Conservation (phyloP, 805 yeast genomes). For the Babjeviella inositovora region DNA sequence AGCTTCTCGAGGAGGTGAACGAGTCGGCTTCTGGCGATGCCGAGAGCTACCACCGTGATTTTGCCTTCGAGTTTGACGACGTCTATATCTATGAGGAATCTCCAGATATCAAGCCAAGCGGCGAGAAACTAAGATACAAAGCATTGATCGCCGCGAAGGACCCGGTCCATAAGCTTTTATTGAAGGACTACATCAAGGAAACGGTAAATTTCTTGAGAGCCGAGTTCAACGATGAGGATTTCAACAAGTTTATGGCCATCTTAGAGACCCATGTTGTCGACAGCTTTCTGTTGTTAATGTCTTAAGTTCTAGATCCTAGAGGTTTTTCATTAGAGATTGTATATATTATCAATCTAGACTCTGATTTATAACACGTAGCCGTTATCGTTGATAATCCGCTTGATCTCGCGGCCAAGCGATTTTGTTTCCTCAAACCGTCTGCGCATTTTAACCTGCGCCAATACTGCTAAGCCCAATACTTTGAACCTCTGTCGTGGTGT, state of each 20-base stretch:
- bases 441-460: too few species aligned
- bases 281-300: too few species aligned
- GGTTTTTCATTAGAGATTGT: too few species aligned
- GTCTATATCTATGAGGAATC: constrained; percentile 8
- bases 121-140: constrained; percentile 26
- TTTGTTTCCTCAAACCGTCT: too few species aligned
- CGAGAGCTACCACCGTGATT: constrained; percentile 27
- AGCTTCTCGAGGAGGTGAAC: constrained; percentile 58
- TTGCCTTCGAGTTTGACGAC: constrained; percentile 16
- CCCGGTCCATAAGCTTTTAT: constrained; percentile 35
- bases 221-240: constrained; percentile 11
- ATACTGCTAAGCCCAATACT: too few species aligned
- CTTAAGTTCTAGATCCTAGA: too few species aligned
- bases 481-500: too few species aligned
- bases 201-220: constrained; percentile 11
- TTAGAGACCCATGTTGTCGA: constrained; percentile 12
- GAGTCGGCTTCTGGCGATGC: constrained; percentile 46
- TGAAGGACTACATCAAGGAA: constrained; percentile 23
- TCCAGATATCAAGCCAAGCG: constrained; percentile 10
- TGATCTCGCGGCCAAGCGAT: too few species aligned
- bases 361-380: too few species aligned
- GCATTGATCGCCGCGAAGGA: constrained; percentile 19
- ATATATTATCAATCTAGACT: too few species aligned
- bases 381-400: too few species aligned
- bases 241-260: constrained; percentile 13